phyloP scores from a whole-genome alignment of 2,329 filamentous ascomycete genomes.

The Penicillium frequentans region DNA sequence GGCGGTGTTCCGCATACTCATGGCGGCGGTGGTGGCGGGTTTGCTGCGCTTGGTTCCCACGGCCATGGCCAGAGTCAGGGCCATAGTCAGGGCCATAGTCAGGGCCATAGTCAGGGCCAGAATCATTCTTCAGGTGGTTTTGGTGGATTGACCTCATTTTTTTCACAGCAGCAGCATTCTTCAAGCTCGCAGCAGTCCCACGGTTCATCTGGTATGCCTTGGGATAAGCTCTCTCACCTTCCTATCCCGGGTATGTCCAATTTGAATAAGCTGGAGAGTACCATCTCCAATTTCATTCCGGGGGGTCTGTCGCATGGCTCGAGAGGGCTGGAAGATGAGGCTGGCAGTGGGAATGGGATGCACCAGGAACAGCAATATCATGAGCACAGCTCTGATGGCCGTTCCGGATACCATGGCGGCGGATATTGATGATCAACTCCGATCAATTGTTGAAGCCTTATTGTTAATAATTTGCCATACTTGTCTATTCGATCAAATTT shows the following conservation, averaged over 20 bases:
- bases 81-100: conserved; percentile 4
- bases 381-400: neutral
- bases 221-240: conserved; percentile 25
- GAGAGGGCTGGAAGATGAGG: conserved; percentile 17
- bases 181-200: conserved; percentile 12
- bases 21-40: conserved; percentile 25
- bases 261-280: conserved; percentile 34
- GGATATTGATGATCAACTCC: neutral
- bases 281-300: conserved; percentile 30
- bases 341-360: neutral
- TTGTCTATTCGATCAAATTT: neutral
- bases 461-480: neutral
- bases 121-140: conserved; percentile 15
- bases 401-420: neutral
- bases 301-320: conserved; percentile 26
- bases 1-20: conserved; percentile 35
- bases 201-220: conserved; percentile 19
- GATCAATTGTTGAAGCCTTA: neutral
- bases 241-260: conserved; percentile 37
- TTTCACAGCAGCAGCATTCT: conserved; percentile 10
- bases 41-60: conserved; percentile 25
- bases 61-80: conserved; percentile 13
- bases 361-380: neutral
- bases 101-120: conserved; percentile 4
- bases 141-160: conserved; percentile 17